Conservation (phyloP, 2,329 filamentous ascomycete species). For the Sclerotinia spermophila region DNA sequence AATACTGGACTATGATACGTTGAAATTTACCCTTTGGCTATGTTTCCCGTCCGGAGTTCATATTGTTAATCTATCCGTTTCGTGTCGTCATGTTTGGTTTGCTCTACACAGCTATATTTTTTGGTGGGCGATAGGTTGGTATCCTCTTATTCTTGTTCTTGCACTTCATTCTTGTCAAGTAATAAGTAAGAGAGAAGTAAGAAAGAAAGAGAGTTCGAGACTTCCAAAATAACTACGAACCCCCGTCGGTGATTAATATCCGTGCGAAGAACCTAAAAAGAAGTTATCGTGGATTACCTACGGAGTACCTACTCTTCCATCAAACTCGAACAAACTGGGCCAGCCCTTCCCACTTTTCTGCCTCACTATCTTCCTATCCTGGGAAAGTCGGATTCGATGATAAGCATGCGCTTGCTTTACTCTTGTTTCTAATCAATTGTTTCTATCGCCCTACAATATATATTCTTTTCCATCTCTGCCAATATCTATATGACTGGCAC, state of each 20-base stretch:
- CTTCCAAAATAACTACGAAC: neutral
- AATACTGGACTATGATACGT: neutral
- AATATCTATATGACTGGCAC: neutral
- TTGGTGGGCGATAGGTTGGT: neutral
- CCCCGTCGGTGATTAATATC: neutral
- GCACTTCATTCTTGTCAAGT: neutral
- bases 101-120: neutral
- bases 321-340: neutral
- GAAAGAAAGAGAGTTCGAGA: neutral
- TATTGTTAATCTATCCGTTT: neutral
- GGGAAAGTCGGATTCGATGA: neutral
- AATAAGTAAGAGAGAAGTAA: too few species aligned
- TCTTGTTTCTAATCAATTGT: neutral
- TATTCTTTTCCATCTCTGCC: neutral
- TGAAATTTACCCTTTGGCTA: neutral
- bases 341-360: neutral
- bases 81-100: neutral
- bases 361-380: neutral
- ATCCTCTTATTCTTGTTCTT: neutral
- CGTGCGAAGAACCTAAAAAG: neutral
- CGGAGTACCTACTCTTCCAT: neutral
- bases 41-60: neutral
- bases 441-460: neutral
- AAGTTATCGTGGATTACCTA: neutral
- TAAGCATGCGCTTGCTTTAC: constrained; percentile 1